A percentile compares a stretch with the other conserved stretches of the same genome.
These are phyloP conservation scores for Pseudogymnoascus sp. DNA, from an alignment of 2,329 filamentous ascomycete genomes.

Conservation along the genomic window DNA sequence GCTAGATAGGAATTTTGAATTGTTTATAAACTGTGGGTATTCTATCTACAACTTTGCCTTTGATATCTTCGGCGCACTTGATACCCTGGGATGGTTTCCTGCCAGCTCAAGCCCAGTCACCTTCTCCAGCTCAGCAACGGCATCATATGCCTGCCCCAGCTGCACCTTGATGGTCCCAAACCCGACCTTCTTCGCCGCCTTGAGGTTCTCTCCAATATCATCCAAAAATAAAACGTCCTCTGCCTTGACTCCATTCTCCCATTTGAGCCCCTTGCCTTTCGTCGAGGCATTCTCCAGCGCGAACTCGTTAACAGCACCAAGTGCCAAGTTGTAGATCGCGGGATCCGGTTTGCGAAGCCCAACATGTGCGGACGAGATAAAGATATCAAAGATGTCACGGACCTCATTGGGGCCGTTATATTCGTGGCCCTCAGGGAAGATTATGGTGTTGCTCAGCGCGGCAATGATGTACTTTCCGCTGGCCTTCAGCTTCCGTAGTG, in stretches of 20 bases:
- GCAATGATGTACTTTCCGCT: constrained; percentile 64
- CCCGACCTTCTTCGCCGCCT: constrained; percentile 65
- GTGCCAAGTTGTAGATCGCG: constrained; percentile 68
- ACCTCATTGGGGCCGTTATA: constrained; percentile 55
- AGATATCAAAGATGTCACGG: constrained; percentile 70
- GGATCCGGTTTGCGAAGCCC: constrained; percentile 83
- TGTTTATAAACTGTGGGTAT: not conserved
- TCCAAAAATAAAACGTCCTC: constrained; percentile 78
- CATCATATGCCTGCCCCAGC: constrained; percentile 69
- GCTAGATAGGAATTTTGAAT: not conserved
- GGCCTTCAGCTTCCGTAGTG: constrained; percentile 60
- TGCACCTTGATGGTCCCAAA: constrained; percentile 80
- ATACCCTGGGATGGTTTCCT: constrained; percentile 15
- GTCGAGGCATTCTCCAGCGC: constrained; percentile 44
- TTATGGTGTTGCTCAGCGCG: constrained; percentile 83
- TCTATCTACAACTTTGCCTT: constrained; percentile 8
- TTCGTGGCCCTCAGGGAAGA: constrained; percentile 69
- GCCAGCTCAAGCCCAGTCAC: constrained; percentile 60
- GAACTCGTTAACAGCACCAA: constrained; percentile 58
- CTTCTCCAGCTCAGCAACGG: constrained; percentile 72
- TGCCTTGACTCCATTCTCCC: constrained; percentile 47
- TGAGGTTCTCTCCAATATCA: constrained; percentile 85
- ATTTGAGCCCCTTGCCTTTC: constrained; percentile 37
- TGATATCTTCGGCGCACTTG: constrained; percentile 3
- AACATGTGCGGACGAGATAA: constrained; percentile 77